phyloP scores from a whole-genome alignment of 352 stramenopile genomes.

The Phytophthora parvispora region DNA sequence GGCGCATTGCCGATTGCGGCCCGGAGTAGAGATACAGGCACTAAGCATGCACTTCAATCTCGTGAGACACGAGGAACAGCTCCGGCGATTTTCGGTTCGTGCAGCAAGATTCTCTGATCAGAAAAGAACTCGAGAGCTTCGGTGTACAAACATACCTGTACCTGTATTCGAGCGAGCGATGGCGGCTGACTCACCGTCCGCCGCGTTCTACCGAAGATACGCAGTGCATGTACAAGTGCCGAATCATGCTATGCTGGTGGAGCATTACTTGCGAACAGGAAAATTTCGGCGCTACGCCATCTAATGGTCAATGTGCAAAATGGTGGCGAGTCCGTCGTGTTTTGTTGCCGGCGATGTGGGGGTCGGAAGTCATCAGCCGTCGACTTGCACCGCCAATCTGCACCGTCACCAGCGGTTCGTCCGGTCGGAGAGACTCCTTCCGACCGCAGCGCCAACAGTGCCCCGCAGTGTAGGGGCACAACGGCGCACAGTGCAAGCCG shows the following conservation, averaged over 20 bases:
- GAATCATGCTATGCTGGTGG: too few species aligned
- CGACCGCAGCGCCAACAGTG: not conserved
- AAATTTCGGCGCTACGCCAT: conserved; percentile 10
- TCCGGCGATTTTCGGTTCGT: conserved; percentile 3
- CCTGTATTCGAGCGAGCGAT: not conserved
- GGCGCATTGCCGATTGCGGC: conserved; percentile 4
- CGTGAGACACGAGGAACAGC: conserved; percentile 5
- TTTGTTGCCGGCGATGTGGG: conserved; percentile 17
- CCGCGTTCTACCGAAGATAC: too few species aligned
- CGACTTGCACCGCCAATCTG: conserved; percentile 4
- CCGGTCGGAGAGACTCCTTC: conserved; percentile 5
- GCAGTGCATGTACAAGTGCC: too few species aligned
- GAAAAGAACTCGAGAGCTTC: too few species aligned
- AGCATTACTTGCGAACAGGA: conserved; percentile 14
- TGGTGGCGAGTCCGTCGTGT: conserved; percentile 8
- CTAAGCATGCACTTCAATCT: not conserved
- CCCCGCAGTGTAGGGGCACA: not conserved
- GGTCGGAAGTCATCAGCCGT: conserved; percentile 18
- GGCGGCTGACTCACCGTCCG: conserved; percentile 7
- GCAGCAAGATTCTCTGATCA: conserved; percentile 8
- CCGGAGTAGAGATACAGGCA: not conserved
- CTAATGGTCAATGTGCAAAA: not conserved
- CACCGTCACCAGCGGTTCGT: conserved; percentile 7
- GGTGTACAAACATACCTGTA: not conserved
- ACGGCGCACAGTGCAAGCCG: conserved; percentile 18